Base-by-base conservation (phyloP, 2,329 filamentous ascomycete genomes). In the Fusarium keratoplasticum region DNA sequence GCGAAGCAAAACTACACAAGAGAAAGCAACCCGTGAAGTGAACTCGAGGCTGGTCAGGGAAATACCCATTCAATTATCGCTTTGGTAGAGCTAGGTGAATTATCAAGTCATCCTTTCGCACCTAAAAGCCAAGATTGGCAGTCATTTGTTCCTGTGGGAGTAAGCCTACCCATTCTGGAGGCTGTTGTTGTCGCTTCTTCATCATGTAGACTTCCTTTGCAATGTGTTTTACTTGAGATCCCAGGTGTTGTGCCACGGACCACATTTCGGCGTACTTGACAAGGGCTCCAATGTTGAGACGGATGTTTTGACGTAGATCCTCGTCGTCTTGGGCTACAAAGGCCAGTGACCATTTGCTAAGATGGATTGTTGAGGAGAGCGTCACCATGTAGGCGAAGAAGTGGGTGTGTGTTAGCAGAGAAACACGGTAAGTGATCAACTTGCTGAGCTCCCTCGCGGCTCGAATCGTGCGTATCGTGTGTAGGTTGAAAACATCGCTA, bases 371-470 rank as follows among this genome's bases (percentile, higher is more conserved):
- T 8, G 93, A 94, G 13, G 92, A 92, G 52, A 95, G 86, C 1
- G 94, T 94, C 61, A 96, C 86, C 47, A 93, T 91, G 80, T 94
- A 96, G 44, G 93, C 93, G 84, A 96, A 95, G 82, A 95, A 95
- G 66, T 95, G 94, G 0, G 91, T 95, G 83, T 97, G 94, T 38
- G 90, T 89, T 3, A 92, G 86, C 2, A 96, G 85, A 0, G 91
- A 88, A 4, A 92, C 90, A 1, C 93, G 93, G 55, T 97, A 89
- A 1, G 92, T 92, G 61, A 95, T 90, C 76, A 95, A 87, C 75
- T 89, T 89, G 69, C 92, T 93, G 69, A 98, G 92, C 62, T 93
- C 91, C 76, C 92, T 92, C 1, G 95, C 95, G 0, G 94, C 93
- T 33, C 91, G 89, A 66, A 97, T 90, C 8, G 94, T 95, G 82